Evolutionary conservation across 352 stramenopile genomes (phyloP).

Genomic region (Phytophthora pistaciae): DNA sequence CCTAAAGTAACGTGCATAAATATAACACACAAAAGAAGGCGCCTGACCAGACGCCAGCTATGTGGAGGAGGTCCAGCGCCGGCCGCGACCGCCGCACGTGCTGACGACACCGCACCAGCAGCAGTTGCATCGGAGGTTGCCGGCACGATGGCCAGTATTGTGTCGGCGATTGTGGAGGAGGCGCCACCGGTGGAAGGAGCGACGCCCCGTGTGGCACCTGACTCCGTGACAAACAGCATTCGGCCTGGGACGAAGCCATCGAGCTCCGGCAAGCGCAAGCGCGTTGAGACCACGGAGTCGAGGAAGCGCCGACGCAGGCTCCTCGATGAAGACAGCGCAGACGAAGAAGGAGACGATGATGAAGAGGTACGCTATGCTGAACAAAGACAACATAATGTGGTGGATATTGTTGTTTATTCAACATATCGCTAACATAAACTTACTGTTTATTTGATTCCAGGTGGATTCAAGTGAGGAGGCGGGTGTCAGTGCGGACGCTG

Average conservation of each 20-base stretch:
- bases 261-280: neutral
- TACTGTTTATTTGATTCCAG: too few species aligned
- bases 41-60: too few species aligned
- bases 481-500: too few species aligned
- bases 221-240: neutral
- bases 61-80: too few species aligned
- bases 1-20: too few species aligned
- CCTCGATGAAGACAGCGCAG: neutral
- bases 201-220: neutral
- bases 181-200: neutral
- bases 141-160: neutral
- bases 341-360: neutral
- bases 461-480: too few species aligned
- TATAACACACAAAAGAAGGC: too few species aligned
- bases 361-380: neutral
- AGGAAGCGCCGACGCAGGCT: neutral
- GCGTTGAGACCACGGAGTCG: neutral
- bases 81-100: neutral
- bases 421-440: neutral
- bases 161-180: neutral
- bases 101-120: neutral
- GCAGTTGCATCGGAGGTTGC: neutral
- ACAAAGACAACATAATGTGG: neutral
- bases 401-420: neutral
- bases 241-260: neutral